Base-by-base conservation (phyloP, 768 basidiomycete genomes). In the Hygrocybe punicea region DNA sequence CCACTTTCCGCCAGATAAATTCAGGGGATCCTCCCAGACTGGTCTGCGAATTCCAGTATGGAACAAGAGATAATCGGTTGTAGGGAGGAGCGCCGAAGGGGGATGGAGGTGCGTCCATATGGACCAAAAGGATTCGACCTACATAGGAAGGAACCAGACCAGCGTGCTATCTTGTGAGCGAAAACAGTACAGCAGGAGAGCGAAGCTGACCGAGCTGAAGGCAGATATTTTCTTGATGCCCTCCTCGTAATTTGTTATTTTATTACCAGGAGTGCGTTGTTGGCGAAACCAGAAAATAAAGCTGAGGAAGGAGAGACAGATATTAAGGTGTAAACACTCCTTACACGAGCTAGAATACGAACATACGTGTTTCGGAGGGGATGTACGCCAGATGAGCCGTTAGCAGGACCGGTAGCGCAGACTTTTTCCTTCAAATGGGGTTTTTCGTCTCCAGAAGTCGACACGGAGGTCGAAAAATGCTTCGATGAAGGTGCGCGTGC, bases 111-210 rank as follows among this genome's bases (percentile, higher is more conserved):
- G 96, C 4, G 94, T 93, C 80, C 91, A 90, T 58, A 98, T 76
- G 21, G 93, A 88, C 87, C 95, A 96, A 72, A 94, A 97, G 36
- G 93, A 95, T 74, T 98, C 96, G 52, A 93, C 90, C 87, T 93
- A 47, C 16, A 6, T 23, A 25, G 11, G 21, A 60, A 56, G 14
- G 6, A 36, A 52, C n/a, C 21, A 14, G 37, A 36, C 19, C 36
- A 8, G 47, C 23, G n/a, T 23, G 35, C 19, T 29, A 25, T 34
- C 9, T 25, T 39, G 2, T 21, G n/a, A 42, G 11, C 6, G 45
- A 29, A 39, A 56, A 64, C 42, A 63, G 58, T 58, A 44, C 11
- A 56, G 17, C 25, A 42, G 9, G 34, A 25, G 7, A 51, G 17
- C 16, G 13, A 13, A 14, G 77, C 85, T 52, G 59, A 92, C 90